A percentile compares a stretch with the other conserved stretches of the same genome.
Evolutionary conservation across 148 eudicot genomes (phyloP).

Genomic region (Nepenthes mirabilis): DNA sequence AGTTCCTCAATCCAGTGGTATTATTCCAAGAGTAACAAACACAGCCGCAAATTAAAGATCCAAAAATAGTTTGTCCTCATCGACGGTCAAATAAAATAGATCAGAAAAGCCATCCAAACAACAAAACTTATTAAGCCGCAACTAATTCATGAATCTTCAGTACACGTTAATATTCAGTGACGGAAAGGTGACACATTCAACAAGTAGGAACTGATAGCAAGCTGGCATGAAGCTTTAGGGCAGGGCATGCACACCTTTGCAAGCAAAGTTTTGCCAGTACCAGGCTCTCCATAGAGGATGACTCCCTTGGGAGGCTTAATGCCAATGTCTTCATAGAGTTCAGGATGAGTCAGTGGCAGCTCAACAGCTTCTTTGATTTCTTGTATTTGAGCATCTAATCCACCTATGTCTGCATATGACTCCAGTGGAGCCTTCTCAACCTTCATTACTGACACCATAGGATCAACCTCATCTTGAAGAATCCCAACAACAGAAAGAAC

Average conservation of each 20-base stretch:
- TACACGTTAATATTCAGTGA: too few relatives aligned
- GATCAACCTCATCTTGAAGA: constrained; percentile 21
- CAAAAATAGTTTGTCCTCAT: too few relatives aligned
- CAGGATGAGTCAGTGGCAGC: constrained; percentile 38
- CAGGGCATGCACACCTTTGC: constrained; percentile 17
- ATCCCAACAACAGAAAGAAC: constrained; percentile 16
- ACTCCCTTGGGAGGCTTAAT: constrained; percentile 37
- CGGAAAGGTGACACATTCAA: too few relatives aligned
- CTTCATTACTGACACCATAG: constrained; percentile 26
- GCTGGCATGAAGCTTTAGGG: too few relatives aligned
- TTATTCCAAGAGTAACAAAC: too few relatives aligned
- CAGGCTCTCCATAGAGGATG: constrained; percentile 37
- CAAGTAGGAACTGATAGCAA: too few relatives aligned
- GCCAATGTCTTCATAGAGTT: constrained; percentile 33
- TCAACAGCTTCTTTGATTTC: constrained; percentile 34
- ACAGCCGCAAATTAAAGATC: too few relatives aligned
- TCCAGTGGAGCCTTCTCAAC: constrained; percentile 29
- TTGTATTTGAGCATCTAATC: constrained; percentile 23
- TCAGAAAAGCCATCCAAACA: not conserved
- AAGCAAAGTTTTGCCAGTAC: constrained; percentile 37
- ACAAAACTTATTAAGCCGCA: not conserved
- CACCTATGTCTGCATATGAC: constrained; percentile 27
- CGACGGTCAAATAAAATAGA: too few relatives aligned
- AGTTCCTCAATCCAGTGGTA: too few relatives aligned
- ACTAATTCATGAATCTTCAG: too few relatives aligned